Conservation (phyloP, 495 filamentous ascomycete species). For the Talaromyces liani region DNA sequence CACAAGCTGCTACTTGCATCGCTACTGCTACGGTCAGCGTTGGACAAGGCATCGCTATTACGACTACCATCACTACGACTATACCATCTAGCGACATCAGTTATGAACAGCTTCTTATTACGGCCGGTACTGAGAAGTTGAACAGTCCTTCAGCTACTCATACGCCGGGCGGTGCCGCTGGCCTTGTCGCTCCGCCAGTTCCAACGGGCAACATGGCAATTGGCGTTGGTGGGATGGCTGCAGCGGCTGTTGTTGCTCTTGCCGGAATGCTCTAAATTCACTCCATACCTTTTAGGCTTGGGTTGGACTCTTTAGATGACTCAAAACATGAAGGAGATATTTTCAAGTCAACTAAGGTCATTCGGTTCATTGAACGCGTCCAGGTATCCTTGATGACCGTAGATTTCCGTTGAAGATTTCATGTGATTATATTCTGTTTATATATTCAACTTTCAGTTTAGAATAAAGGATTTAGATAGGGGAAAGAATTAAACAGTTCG, state of each 20-base stretch:
- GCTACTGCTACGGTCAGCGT: neutral
- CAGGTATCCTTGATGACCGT: neutral
- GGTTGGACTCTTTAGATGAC: neutral
- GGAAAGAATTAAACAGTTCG: neutral
- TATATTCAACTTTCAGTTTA: neutral
- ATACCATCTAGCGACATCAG: slow-evolving; percentile 3
- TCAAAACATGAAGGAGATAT: neutral
- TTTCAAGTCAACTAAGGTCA: neutral
- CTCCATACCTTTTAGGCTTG: neutral
- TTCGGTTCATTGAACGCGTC: neutral
- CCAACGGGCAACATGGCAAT: neutral
- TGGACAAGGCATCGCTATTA: neutral
- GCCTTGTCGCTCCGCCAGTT: neutral
- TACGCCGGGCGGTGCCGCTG: slow-evolving; percentile 6
- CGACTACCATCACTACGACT: slow-evolving; percentile 1
- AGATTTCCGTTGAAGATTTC: neutral
- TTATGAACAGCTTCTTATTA: slow-evolving; percentile 21
- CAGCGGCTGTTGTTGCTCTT: slow-evolving; percentile 10
- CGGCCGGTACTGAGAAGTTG: slow-evolving; percentile 23
- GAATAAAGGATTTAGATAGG: neutral
- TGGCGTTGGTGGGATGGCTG: slow-evolving; percentile 7
- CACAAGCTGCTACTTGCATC: slow-evolving; percentile 11
- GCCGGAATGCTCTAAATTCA: neutral
- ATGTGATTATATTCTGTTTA: neutral
- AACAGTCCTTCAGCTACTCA: slow-evolving; percentile 5